A percentile compares a stretch with the other conserved stretches of the same genome.
These are phyloP conservation scores for Diaporthe nobilis DNA, from an alignment of 2,329 filamentous ascomycete species.

Conservation along the genomic window DNA sequence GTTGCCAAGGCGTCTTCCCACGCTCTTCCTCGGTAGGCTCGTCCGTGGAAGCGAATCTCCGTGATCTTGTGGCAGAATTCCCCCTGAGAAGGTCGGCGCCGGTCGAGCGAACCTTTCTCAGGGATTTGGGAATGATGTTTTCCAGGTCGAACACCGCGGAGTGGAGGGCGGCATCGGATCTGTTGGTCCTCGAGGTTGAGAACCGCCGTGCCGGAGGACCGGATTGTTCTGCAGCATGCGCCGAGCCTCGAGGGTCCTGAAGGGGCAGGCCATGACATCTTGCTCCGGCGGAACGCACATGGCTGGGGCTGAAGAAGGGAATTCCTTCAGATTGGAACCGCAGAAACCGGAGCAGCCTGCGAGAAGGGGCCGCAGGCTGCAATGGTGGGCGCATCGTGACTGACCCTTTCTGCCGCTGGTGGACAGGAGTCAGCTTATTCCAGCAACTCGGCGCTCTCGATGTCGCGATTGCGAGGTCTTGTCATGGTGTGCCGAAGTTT, in stretches of 20 bases:
- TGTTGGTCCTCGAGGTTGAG: slow-evolving; percentile 28
- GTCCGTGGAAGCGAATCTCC: slow-evolving; percentile 49
- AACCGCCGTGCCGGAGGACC: background rate
- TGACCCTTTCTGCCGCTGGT: background rate
- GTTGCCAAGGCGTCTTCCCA: slow-evolving; percentile 59
- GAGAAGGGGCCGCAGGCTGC: slow-evolving; percentile 64
- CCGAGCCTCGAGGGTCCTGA: background rate
- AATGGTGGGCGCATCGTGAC: slow-evolving; percentile 61
- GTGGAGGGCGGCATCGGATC: slow-evolving; percentile 39
- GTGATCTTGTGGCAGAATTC: slow-evolving; percentile 41
- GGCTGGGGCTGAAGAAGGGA: slow-evolving; percentile 63
- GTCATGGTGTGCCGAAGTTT: slow-evolving; percentile 30
- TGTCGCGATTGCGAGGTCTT: background rate
- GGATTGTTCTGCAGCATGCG: background rate
- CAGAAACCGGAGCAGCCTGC: slow-evolving; percentile 78
- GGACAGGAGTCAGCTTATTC: slow-evolving; percentile 29
- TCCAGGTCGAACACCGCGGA: slow-evolving; percentile 45
- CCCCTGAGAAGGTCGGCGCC: slow-evolving; percentile 16
- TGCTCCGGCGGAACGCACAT: slow-evolving; percentile 38
- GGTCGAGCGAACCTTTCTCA: slow-evolving; percentile 38
- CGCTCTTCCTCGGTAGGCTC: slow-evolving; percentile 42
- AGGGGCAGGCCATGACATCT: slow-evolving; percentile 7
- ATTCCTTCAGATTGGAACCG: slow-evolving; percentile 76
- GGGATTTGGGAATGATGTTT: slow-evolving; percentile 47
- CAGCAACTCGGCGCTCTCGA: slow-evolving; percentile 9